Evolutionary conservation across 768 basidiomycete genomes (phyloP).

Genomic region (Pholiota microspora): DNA sequence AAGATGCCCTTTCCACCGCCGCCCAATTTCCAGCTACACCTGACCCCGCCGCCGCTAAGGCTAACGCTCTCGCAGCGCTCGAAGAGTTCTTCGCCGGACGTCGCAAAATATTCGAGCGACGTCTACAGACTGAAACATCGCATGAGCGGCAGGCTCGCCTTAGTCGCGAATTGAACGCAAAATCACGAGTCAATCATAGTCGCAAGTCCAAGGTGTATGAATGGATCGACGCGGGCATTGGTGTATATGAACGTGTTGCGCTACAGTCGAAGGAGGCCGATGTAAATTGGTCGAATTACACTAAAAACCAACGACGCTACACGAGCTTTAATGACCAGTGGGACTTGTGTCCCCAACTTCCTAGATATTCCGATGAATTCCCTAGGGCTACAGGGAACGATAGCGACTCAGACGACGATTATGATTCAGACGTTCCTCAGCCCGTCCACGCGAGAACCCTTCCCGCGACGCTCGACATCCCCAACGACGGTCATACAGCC

Average conservation of each 20-base stretch:
- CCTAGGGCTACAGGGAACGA: neutral
- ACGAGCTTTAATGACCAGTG: neutral
- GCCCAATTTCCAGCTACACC: neutral
- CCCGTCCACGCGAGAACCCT: too few relatives aligned
- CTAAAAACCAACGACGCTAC: neutral
- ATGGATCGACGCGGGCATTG: neutral
- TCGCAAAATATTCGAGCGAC: neutral
- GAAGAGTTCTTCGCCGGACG: neutral
- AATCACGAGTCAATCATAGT: neutral
- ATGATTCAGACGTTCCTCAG: neutral
- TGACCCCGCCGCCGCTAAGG: neutral
- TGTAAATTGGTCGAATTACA: neutral
- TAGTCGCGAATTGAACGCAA: neutral
- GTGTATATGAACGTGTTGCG: neutral
- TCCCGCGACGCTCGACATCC: too few relatives aligned
- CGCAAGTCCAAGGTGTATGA: neutral
- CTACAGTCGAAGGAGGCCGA: neutral
- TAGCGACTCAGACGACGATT: neutral
- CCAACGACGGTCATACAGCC: too few relatives aligned
- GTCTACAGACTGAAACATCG: neutral
- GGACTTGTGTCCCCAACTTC: slow-evolving; percentile 3
- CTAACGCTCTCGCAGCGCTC: neutral
- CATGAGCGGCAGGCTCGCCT: neutral
- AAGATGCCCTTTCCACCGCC: too few relatives aligned
- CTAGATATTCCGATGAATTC: neutral